phyloP scores from a whole-genome alignment of 768 basidiomycete genomes.

The Termitomyces sp. region DNA sequence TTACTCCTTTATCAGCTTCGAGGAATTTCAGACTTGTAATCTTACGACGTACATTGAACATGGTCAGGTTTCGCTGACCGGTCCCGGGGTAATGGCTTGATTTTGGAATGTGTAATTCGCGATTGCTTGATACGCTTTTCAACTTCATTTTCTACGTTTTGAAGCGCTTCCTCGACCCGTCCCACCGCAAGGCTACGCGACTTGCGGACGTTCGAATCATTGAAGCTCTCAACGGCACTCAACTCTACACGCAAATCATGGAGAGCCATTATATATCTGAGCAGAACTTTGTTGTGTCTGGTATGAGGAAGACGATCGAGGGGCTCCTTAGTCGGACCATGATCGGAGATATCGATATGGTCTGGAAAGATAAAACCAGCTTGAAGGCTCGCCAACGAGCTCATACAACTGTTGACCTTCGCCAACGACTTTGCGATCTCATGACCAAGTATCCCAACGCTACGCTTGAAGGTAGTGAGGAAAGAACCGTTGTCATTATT shows the following conservation, averaged over 20 bases:
- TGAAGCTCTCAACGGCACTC: background rate
- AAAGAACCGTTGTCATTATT: background rate
- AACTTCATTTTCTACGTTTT: background rate
- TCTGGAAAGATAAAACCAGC: slow-evolving; percentile 1
- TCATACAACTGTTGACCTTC: background rate
- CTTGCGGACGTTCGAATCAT: background rate
- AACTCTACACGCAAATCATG: background rate
- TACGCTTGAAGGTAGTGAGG: background rate
- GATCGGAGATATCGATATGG: background rate
- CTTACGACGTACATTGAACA: background rate
- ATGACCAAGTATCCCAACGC: background rate
- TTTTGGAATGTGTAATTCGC: background rate
- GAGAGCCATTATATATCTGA: background rate
- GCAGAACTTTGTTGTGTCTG: background rate
- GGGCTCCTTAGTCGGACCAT: background rate
- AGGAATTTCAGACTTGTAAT: background rate
- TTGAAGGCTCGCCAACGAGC: background rate
- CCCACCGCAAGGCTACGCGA: background rate
- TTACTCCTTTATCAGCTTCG: background rate
- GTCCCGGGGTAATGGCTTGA: background rate
- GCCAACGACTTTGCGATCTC: slow-evolving; percentile 1
- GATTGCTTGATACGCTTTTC: background rate
- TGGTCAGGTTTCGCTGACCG: background rate
- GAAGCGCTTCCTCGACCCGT: background rate
- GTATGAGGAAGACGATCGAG: slow-evolving; percentile 2